Evolutionary conservation across 345 rosid genomes (phyloP), one percentile per base, ranked within the genome.

Genomic region (Aquilaria yunnanensis): DNA sequence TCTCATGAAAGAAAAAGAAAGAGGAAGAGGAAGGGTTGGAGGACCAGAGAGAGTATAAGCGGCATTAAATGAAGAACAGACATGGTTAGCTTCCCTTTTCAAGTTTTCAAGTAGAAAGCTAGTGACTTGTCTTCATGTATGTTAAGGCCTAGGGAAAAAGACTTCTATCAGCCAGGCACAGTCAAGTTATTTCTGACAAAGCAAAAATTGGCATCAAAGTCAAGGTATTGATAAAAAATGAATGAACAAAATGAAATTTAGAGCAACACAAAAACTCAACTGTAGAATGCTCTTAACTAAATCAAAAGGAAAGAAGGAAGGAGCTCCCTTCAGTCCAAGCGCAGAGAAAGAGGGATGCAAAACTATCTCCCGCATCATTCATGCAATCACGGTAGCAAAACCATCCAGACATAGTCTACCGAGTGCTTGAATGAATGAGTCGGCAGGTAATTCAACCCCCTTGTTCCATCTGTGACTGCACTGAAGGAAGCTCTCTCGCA

Each of bases 301-400:
- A 67, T 30, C 71, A 59, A 75, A 51, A 47, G 14, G 64, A 64
- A 32, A 14, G 74, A 74, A 63, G 57, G 85, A 85, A 83, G 97
- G 97, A 90, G 97, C 92, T 90, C 97, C 97, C 97, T 90, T 90
- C 97, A 90, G 97, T 90, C 97, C 97, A 90, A 90, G 81, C 97
- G 82, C 70, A 77, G 93, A 82, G 73, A 78, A 77, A 73, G 78
- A 77, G 77, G 73, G 85, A 74, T 66, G 81, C 62, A 81, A 75
- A 78, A 85, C 63, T 69, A 80, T 84, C 97, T 91, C 96, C 97
- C 97, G 96, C 91, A 80, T 91, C 97, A 91, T 91, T 91, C 97
- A 91, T 78, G 77, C 96, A 88, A 75, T 60, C 96, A 80, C 83
- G 56, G 78, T 68, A 84, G 80, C 66, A 43, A 46, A 43, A 61